phyloP scores from a whole-genome alignment of 208 protist species.

The Naegleria lovaniensis region DNA sequence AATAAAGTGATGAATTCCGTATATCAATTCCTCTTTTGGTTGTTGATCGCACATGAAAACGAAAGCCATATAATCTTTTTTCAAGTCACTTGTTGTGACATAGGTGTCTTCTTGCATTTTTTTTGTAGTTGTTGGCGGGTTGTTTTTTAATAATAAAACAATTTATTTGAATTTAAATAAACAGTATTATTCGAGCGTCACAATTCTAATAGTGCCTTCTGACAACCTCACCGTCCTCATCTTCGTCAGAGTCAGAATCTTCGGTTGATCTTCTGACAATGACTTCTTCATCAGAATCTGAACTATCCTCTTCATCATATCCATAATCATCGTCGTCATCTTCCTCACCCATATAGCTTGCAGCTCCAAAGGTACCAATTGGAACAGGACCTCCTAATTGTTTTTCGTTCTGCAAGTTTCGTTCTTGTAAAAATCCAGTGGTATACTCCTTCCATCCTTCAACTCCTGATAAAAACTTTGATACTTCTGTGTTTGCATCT shows the following conservation, averaged over 20 bases:
- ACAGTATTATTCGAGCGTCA: too few relatives aligned
- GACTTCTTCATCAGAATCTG: slow-evolving; percentile 1
- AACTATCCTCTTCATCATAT: neutral
- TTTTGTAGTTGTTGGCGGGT: neutral
- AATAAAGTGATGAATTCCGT: slow-evolving; percentile 18
- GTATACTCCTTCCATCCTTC: neutral
- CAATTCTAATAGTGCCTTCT: neutral
- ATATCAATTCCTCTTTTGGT: neutral
- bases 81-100: neutral
- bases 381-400: neutral
- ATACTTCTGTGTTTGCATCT: neutral
- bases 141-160: too few relatives aligned
- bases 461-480: neutral
- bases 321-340: slow-evolving; percentile 4
- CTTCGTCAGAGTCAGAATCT: neutral
- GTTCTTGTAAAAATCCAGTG: neutral
- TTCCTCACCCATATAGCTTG: neutral
- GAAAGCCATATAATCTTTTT: neutral
- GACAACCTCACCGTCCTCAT: neutral
- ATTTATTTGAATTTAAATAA: too few relatives aligned
- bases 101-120: neutral
- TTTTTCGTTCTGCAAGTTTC: neutral
- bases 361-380: neutral
- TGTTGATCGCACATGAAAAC: neutral
- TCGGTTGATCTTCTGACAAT: neutral